phyloP scores from a whole-genome alignment of 2,329 filamentous ascomycete genomes.

The Fusarium goolgardi region DNA sequence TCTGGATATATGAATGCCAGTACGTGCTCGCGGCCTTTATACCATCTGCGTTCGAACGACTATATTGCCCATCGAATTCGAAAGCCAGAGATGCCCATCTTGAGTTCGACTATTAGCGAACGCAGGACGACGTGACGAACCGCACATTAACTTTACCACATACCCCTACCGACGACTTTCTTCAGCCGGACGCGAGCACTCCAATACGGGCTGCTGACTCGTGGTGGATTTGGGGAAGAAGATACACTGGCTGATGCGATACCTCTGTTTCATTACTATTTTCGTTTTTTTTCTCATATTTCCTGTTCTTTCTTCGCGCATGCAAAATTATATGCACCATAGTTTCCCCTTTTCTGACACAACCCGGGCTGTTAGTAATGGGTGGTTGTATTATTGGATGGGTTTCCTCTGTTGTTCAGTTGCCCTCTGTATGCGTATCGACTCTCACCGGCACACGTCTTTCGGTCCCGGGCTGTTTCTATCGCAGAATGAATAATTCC shows the following conservation, averaged over 20 bases:
- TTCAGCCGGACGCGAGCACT: constrained; percentile 42
- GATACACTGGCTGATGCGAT: constrained; percentile 51
- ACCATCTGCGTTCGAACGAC: constrained; percentile 50
- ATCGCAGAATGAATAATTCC: constrained; percentile 36
- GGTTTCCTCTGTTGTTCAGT: constrained; percentile 49
- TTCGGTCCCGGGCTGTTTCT: constrained; percentile 35
- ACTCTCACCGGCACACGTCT: constrained; percentile 32
- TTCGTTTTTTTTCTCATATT: constrained; percentile 39
- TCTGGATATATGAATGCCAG: constrained; percentile 49
- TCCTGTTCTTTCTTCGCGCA: constrained; percentile 43
- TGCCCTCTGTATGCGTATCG: constrained; percentile 44
- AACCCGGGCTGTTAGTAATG: constrained; percentile 48
- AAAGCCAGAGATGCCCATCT: constrained; percentile 48
- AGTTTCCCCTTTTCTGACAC: constrained; percentile 49
- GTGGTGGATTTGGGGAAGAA: constrained; percentile 43
- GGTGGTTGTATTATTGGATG: constrained; percentile 54
- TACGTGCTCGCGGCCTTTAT: constrained; percentile 44
- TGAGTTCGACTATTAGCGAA: constrained; percentile 53
- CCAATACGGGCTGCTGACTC: constrained; percentile 41
- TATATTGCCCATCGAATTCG: constrained; percentile 48
- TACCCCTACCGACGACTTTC: constrained; percentile 47
- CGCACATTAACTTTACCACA: constrained; percentile 49
- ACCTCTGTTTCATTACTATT: constrained; percentile 49
- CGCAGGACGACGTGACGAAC: constrained; percentile 57
- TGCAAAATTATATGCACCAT: constrained; percentile 52